Percentiles rank a stretch among this genome's conserved stretches.
Evolutionary conservation across 2,329 filamentous ascomycete genomes (phyloP).

Genomic region (Cercospora sp.): DNA sequence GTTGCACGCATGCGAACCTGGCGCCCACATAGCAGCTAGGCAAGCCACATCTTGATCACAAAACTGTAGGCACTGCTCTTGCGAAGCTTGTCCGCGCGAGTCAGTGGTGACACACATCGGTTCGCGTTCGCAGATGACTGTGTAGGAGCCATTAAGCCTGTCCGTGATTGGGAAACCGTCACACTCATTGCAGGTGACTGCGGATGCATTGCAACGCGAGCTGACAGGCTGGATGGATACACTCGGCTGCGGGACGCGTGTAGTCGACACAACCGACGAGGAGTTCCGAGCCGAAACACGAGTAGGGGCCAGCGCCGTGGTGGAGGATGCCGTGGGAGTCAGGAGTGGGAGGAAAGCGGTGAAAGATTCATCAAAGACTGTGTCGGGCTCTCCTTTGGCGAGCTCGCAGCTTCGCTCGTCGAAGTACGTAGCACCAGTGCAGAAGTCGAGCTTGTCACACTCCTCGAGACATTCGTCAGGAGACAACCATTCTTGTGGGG

Average conservation of each 20-base stretch:
- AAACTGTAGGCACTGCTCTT: slow-evolving; percentile 28
- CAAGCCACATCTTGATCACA: slow-evolving; percentile 32
- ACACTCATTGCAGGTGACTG: slow-evolving; percentile 31
- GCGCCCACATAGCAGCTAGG: slow-evolving; percentile 28
- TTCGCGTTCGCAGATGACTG: slow-evolving; percentile 27
- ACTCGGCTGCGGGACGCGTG: slow-evolving; percentile 8
- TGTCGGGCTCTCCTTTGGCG: slow-evolving; percentile 24
- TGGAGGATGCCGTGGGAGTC: slow-evolving; percentile 7
- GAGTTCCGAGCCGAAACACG: slow-evolving; percentile 4
- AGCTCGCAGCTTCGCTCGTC: slow-evolving; percentile 30
- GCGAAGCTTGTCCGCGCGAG: slow-evolving; percentile 18
- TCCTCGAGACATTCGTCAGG: slow-evolving; percentile 24
- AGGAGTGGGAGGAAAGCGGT: slow-evolving; percentile 32
- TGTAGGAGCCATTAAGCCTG: slow-evolving; percentile 30
- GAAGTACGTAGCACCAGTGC: slow-evolving; percentile 29
- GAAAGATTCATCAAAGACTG: slow-evolving; percentile 21
- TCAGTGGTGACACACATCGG: slow-evolving; percentile 27
- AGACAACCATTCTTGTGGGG: slow-evolving; percentile 25
- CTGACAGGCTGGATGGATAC: slow-evolving; percentile 25
- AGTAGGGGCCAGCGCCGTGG: neutral
- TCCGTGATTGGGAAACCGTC: slow-evolving; percentile 27
- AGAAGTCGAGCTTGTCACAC: slow-evolving; percentile 30
- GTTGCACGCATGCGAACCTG: slow-evolving; percentile 22
- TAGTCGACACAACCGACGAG: slow-evolving; percentile 11
- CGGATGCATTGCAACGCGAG: slow-evolving; percentile 20